phyloP scores from a whole-genome alignment of 345 rosid species.

The Geranium brycei region DNA sequence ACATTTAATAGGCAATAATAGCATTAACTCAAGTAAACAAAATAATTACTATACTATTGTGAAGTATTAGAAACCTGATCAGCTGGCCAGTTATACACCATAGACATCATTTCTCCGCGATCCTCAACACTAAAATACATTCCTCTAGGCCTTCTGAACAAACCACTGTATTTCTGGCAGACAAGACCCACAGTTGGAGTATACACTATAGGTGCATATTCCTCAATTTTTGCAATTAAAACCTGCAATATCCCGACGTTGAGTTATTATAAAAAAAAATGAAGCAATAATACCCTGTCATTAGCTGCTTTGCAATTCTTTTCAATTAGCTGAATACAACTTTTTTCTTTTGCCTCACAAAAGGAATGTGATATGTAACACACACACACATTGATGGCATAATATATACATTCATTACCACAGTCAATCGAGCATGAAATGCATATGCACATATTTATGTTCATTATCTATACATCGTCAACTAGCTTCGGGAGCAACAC shows the following conservation, averaged over 20 bases:
- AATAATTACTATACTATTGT: conserved; percentile 8
- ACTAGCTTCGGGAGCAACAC: no score
- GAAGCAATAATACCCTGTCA: no score
- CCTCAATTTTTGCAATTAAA: conserved; percentile 77
- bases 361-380: no score
- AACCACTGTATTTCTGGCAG: conserved; percentile 88
- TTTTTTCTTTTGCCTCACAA: no score
- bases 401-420: no score
- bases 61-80: conserved; percentile 53
- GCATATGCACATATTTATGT: no score
- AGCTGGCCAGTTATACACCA: conserved; percentile 99
- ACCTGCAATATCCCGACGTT: conserved; percentile 37
- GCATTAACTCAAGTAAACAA: conserved; percentile 1
- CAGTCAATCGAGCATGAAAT: no score
- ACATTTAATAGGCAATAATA: no score
- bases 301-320: background rate
- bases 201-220: conserved; percentile 93
- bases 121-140: conserved; percentile 93
- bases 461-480: no score
- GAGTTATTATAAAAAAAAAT: background rate
- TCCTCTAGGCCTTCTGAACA: conserved; percentile 97
- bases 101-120: conserved; percentile 99
- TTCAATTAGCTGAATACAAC: no score
- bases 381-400: no score
- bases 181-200: conserved; percentile 97